Evolutionary conservation across 352 stramenopile species (phyloP).

Genomic region (Phytophthora brassicae): DNA sequence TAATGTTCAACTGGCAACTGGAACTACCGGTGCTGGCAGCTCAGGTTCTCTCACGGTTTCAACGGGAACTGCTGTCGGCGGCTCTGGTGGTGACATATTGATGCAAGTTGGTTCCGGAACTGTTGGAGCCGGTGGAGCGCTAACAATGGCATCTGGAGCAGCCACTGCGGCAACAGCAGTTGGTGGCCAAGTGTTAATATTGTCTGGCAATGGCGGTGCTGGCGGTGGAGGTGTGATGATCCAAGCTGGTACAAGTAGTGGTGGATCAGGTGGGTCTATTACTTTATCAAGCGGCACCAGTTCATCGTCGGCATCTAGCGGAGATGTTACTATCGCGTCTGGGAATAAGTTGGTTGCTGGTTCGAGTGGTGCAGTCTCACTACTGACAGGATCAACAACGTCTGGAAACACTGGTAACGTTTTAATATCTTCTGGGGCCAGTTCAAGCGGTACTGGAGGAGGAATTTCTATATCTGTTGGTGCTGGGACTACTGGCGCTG

Average conservation of each 20-base stretch:
- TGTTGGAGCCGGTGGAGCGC: conserved; percentile 38
- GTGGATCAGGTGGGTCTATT: conserved; percentile 39
- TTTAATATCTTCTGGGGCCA: conserved; percentile 33
- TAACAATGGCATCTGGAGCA: conserved; percentile 40
- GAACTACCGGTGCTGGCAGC: conserved; percentile 43
- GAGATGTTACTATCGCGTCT: conserved; percentile 34
- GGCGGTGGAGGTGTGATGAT: conserved; percentile 33
- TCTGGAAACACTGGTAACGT: conserved; percentile 39
- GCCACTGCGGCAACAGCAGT: conserved; percentile 23
- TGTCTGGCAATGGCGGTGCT: conserved; percentile 35
- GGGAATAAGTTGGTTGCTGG: conserved; percentile 32
- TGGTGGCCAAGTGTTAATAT: conserved; percentile 32
- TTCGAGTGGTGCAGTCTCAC: conserved; percentile 31
- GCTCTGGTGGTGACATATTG: conserved; percentile 47
- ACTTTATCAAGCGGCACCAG: conserved; percentile 39
- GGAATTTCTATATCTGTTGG: conserved; percentile 40
- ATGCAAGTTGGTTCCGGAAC: conserved; percentile 46
- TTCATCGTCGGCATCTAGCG: conserved; percentile 33
- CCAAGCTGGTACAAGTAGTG: conserved; percentile 26
- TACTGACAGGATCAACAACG: conserved; percentile 34
- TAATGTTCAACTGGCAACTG: conserved; percentile 43
- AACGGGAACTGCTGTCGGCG: conserved; percentile 45
- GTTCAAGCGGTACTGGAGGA: conserved; percentile 32
- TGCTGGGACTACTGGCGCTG: conserved; percentile 25
- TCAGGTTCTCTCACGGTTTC: conserved; percentile 50